Evolutionary conservation across 2,329 filamentous ascomycete species (phyloP).

Genomic region (Neurospora sp.): DNA sequence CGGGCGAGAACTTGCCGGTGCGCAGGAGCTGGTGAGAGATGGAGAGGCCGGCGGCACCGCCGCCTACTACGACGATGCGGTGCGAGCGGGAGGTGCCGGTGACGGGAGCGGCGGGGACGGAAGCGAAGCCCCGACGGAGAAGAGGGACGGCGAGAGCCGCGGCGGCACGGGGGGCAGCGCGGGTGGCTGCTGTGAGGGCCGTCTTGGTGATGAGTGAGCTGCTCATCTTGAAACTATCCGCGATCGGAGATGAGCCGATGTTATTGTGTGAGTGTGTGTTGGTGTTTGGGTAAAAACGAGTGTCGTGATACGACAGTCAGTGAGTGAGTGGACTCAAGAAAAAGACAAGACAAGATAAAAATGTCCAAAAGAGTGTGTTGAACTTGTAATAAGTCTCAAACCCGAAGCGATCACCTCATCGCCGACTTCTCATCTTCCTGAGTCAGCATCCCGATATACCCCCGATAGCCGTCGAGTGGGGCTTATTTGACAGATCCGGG

Average conservation of each 20-base stretch:
- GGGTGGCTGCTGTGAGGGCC: not conserved
- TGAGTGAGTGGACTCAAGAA: not conserved
- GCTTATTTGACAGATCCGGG: not conserved
- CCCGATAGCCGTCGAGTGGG: not conserved
- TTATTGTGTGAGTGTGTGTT: not conserved
- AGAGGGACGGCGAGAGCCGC: not conserved
- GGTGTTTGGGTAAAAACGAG: not conserved
- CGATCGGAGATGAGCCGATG: not conserved
- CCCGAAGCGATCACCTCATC: not conserved
- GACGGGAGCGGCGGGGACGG: slow-evolving; percentile 1
- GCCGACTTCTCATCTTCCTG: not conserved
- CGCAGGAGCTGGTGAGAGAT: slow-evolving; percentile 59
- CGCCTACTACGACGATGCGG: slow-evolving; percentile 57
- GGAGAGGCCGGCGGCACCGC: slow-evolving; percentile 53
- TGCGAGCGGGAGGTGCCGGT: slow-evolving; percentile 27
- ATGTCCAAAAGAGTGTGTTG: not conserved
- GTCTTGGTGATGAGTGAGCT: slow-evolving; percentile 6
- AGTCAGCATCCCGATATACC: not conserved
- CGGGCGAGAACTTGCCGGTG: slow-evolving; percentile 41
- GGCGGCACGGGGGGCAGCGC: not conserved
- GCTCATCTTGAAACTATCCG: slow-evolving; percentile 5
- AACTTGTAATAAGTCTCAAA: not conserved
- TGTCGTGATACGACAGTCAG: not conserved
- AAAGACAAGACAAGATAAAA: not conserved
- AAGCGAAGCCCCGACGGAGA: slow-evolving; percentile 5